These are phyloP conservation scores for Colletotrichum truncatum DNA, from an alignment of 2,329 filamentous ascomycete genomes.

Conservation along the genomic window DNA sequence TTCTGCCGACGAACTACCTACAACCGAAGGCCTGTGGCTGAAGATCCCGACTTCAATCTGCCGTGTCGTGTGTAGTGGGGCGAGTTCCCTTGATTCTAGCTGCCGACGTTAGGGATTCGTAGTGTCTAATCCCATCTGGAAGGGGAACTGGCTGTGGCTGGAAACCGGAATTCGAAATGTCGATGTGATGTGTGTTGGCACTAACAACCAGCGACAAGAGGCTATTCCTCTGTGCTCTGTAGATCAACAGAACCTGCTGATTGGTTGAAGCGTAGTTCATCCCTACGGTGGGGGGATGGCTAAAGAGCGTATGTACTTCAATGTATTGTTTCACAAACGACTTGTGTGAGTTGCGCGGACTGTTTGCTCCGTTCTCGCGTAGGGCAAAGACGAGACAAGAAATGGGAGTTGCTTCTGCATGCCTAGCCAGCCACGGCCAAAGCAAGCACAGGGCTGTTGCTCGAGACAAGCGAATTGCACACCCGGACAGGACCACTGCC, in stretches of 20 bases:
- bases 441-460: no score
- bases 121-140: neutral
- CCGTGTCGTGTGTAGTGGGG: neutral
- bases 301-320: neutral
- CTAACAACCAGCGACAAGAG: no score
- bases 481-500: no score
- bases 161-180: neutral
- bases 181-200: neutral
- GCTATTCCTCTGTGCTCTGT: no score
- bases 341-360: neutral
- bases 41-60: neutral
- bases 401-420: neutral
- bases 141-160: neutral
- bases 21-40: constrained; percentile 7
- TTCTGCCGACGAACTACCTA: neutral
- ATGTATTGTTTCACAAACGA: constrained; percentile 22
- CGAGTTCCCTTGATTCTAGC: neutral
- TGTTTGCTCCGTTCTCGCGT: constrained; percentile 14
- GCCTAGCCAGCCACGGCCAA: no score
- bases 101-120: neutral
- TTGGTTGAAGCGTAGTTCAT: constrained; percentile 19
- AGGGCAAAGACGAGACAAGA: neutral
- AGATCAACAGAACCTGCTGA: neutral
- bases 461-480: no score
- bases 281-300: neutral